A percentile compares a stretch with the other conserved stretches of the same genome.
Conservation (phyloP, 75 land plant genomes). For the Isoetes taiwanensis region DNA sequence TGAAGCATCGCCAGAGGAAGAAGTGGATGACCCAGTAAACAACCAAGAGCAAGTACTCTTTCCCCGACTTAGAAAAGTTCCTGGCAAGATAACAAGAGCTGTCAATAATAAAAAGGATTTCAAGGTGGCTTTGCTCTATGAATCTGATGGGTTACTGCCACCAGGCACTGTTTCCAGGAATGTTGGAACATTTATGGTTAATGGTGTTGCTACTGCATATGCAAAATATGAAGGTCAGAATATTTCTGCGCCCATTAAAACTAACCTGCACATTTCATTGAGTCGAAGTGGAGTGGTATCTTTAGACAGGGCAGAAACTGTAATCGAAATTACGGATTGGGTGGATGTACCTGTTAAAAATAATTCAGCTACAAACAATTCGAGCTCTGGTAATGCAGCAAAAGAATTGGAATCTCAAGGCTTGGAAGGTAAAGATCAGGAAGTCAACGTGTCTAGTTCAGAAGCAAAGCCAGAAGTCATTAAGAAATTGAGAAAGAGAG, state of each 20-base stretch:
- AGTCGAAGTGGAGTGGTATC: slow-evolving; percentile 79
- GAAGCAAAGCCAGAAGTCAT: slow-evolving; percentile 19
- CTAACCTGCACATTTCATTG: slow-evolving; percentile 69
- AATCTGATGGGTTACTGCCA: slow-evolving; percentile 40
- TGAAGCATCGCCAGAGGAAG: slow-evolving; percentile 44
- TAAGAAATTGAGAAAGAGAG: slow-evolving; percentile 72
- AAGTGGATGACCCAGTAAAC: too few species aligned
- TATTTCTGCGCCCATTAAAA: slow-evolving; percentile 75
- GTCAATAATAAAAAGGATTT: slow-evolving; percentile 47
- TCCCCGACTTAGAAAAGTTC: slow-evolving; percentile 64
- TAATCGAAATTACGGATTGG: slow-evolving; percentile 83
- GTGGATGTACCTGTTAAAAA: slow-evolving; percentile 67
- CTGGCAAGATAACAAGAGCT: slow-evolving; percentile 50
- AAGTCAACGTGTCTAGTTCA: neutral
- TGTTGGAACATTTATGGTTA: slow-evolving; percentile 57
- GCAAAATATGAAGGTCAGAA: slow-evolving; percentile 74
- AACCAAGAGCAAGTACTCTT: slow-evolving; percentile 41
- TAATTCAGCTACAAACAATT: slow-evolving; percentile 33
- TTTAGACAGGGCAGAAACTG: slow-evolving; percentile 82
- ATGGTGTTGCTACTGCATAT: slow-evolving; percentile 59
- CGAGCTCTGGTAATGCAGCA: slow-evolving; percentile 24
- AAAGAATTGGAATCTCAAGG: slow-evolving; percentile 13
- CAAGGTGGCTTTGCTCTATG: slow-evolving; percentile 65
- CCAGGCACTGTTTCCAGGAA: slow-evolving; percentile 42
- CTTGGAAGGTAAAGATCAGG: neutral